phyloP scores from a whole-genome alignment of 768 basidiomycete species.

The Daedaleopsis nitida region DNA sequence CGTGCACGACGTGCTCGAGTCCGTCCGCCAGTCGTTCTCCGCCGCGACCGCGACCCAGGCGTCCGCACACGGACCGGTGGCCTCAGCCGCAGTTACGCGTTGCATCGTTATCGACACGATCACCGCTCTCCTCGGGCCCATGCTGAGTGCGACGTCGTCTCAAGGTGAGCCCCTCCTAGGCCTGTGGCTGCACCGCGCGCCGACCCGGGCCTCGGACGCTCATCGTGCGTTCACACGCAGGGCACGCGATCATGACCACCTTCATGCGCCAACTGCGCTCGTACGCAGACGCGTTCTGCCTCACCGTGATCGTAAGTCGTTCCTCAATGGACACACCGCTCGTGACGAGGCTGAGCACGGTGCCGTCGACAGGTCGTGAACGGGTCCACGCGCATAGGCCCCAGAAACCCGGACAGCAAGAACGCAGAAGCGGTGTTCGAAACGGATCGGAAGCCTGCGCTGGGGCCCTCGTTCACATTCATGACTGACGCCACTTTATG shows the following conservation, averaged over 20 bases:
- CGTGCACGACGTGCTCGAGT: constrained; percentile 53
- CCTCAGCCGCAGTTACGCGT: constrained; percentile 29
- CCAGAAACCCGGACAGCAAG: constrained; percentile 34
- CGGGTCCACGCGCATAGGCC: constrained; percentile 41
- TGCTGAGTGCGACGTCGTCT: constrained; percentile 64
- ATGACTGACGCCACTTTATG: constrained; percentile 76
- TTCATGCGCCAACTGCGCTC: constrained; percentile 67
- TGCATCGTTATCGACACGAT: constrained; percentile 68
- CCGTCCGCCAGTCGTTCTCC: constrained; percentile 34
- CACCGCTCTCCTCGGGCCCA: constrained; percentile 63
- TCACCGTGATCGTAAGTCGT: constrained; percentile 56
- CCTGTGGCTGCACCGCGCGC: background rate
- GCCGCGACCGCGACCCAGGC: constrained; percentile 9
- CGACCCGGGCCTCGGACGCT: too few relatives aligned
- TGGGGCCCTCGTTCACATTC: constrained; percentile 76
- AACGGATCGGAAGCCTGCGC: constrained; percentile 60
- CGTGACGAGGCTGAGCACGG: background rate
- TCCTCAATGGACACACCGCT: background rate
- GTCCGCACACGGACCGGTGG: background rate
- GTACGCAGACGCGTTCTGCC: constrained; percentile 44
- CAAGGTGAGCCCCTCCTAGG: constrained; percentile 42
- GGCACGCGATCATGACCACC: constrained; percentile 72
- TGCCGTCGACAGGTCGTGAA: constrained; percentile 57
- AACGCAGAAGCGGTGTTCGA: constrained; percentile 33
- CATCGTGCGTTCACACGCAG: constrained; percentile 18